A percentile compares a stretch with the other conserved stretches of the same genome.
Evolutionary conservation across 2,329 filamentous ascomycete species (phyloP).

Genomic region (Cladosporium sp.): DNA sequence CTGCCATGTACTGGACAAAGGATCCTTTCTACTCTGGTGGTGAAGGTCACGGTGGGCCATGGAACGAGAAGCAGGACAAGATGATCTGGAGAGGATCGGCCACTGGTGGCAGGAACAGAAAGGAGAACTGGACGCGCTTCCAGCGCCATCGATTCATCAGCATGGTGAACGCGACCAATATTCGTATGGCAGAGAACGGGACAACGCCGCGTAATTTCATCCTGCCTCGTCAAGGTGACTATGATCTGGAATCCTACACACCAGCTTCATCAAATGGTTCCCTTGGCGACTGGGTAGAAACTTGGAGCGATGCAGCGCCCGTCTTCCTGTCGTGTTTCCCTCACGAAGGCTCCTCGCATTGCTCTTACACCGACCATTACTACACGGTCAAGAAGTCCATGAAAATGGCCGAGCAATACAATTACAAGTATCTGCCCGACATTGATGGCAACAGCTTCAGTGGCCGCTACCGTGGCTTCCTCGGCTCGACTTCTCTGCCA

Average conservation of each 20-base stretch:
- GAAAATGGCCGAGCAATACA: constrained; percentile 40
- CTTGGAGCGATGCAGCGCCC: constrained; percentile 40
- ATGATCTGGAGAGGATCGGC: constrained; percentile 47
- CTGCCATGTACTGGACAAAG: constrained; percentile 46
- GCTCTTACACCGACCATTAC: constrained; percentile 43
- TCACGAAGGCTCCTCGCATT: constrained; percentile 32
- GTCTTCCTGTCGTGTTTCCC: constrained; percentile 43
- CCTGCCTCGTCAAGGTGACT: constrained; percentile 34
- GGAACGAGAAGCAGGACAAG: constrained; percentile 39
- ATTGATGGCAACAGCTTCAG: constrained; percentile 61
- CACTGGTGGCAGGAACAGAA: constrained; percentile 43
- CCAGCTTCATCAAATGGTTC: constrained; percentile 19
- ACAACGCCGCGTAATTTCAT: constrained; percentile 35
- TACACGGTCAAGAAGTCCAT: constrained; percentile 31
- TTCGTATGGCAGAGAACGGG: constrained; percentile 45
- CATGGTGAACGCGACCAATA: constrained; percentile 64
- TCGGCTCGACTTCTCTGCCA: constrained; percentile 63
- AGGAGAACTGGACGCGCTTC: constrained; percentile 64
- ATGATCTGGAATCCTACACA: constrained; percentile 29
- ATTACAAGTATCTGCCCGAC: constrained; percentile 66
- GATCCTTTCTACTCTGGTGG: constrained; percentile 41
- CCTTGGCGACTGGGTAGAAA: constrained; percentile 37
- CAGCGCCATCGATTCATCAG: constrained; percentile 71
- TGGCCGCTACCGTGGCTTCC: constrained; percentile 47
- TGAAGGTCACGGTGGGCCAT: constrained; percentile 34